Evolutionary conservation across 306 rosid species (phyloP).

Genomic region (Prunus kanzakura): DNA sequence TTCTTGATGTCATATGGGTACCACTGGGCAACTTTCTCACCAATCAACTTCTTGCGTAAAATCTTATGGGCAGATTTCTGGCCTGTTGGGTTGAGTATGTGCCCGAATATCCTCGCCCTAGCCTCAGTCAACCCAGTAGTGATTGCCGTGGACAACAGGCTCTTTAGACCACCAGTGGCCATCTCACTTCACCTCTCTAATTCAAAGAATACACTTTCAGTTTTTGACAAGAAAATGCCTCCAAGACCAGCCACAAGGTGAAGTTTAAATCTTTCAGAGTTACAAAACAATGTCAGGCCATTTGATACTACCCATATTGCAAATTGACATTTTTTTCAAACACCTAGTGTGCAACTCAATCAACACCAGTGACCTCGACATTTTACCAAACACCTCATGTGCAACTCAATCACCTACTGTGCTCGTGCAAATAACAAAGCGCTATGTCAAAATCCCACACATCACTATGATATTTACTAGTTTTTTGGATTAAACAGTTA

Average conservation of each 20-base stretch:
- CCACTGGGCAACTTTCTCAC: slow-evolving; percentile 80
- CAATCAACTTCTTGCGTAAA: slow-evolving; percentile 77
- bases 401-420: neutral
- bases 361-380: neutral
- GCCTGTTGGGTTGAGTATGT: slow-evolving; percentile 63
- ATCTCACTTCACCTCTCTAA: slow-evolving; percentile 32
- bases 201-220: slow-evolving; percentile 11
- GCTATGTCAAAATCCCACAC: neutral
- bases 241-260: neutral
- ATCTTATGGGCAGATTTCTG: slow-evolving; percentile 69
- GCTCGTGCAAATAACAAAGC: neutral
- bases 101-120: slow-evolving; percentile 78
- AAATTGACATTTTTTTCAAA: slow-evolving; percentile 1
- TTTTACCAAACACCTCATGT: neutral
- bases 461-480: neutral
- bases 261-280: neutral
- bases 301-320: neutral
- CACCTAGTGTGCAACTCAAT: slow-evolving; percentile 4
- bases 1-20: slow-evolving; percentile 77
- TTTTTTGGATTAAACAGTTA: neutral
- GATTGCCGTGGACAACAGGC: slow-evolving; percentile 46
- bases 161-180: slow-evolving; percentile 61
- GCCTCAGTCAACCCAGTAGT: slow-evolving; percentile 59
- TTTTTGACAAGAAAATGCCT: neutral
- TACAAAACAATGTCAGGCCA: neutral